These are phyloP conservation scores for Chlamydomonas schloesseri DNA, from an alignment of 139 green algal genomes.

Conservation along the genomic window DNA sequence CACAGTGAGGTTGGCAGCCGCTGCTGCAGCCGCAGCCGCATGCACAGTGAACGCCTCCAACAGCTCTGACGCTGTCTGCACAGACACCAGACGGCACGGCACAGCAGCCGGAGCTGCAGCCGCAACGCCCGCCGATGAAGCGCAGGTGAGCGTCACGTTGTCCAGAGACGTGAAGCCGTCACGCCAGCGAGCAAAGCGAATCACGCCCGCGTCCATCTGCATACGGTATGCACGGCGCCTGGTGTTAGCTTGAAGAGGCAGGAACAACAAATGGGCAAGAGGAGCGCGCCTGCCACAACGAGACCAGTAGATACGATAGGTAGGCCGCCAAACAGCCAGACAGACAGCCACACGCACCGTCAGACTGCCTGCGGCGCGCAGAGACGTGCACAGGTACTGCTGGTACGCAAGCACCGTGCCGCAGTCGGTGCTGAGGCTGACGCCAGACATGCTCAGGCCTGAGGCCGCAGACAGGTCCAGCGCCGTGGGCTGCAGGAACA, in stretches of 20 bases:
- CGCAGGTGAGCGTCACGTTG: conserved; percentile 30
- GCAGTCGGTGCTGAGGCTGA: conserved; percentile 20
- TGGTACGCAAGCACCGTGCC: conserved; percentile 9
- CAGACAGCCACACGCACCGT: background rate
- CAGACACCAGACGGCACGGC: conserved; percentile 7
- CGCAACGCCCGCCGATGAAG: background rate
- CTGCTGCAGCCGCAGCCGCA: no score
- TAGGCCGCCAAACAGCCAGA: no score
- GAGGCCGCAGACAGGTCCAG: background rate
- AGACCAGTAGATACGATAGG: no score
- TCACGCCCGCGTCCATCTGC: background rate
- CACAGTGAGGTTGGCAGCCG: background rate
- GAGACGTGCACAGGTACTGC: conserved; percentile 2
- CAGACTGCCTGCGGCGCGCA: background rate
- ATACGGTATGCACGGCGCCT: no score
- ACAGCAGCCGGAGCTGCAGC: background rate
- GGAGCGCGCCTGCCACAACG: no score
- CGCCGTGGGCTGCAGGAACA: conserved; percentile 8
- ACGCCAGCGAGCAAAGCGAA: background rate
- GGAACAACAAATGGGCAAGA: no score
- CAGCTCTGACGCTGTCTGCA: background rate
- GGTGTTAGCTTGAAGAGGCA: no score
- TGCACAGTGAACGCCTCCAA: conserved; percentile 1
- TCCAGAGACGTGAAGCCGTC: conserved; percentile 9
- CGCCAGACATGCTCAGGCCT: background rate